Evolutionary conservation across 495 filamentous ascomycete genomes (phyloP), one percentile per base, ranked within the genome.

Genomic region (Trichoderma virens): DNA sequence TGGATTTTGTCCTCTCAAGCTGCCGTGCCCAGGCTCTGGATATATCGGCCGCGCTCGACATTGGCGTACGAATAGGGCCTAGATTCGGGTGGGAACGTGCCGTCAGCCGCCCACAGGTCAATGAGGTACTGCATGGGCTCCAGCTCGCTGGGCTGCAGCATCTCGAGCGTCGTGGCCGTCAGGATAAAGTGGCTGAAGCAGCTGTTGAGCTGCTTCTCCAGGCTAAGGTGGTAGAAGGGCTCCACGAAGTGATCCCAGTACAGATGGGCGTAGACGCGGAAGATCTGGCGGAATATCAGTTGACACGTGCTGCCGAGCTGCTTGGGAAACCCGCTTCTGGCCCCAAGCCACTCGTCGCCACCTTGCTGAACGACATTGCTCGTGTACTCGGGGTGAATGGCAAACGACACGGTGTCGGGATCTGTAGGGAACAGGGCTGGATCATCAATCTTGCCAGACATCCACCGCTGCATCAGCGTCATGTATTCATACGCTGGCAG

Each of bases 221-320:
- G 85, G 75, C 86, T 90, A 64, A 93, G 82, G 67, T 93, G 88
- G 79, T 90, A 93, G 76, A 91, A 91, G 9, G 89, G 90, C 61
- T 91, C 88, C 64, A 88, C 71, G 79, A 88, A 93, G 77, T 93
- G 90, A 8, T 86, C 85, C 80, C 90, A 90, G 79, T 93, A 93
- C 31, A 93, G 80, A 76, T 97, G 93, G 38, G 91, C 88, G 69
- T 97, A 97, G 75, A 93, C 91, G 51, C 93, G 92, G 82, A 96
- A 94, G 88, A 97, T 97, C 77, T 97, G 93, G 68, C 91, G 88
- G 83, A 93, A 95, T 69, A 96, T 93, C 65, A 87, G 91, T 74
- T 90, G 87, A 78, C 90, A 90, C 68, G 95, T 91, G 67, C 87
- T 83, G 69, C 90, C 84, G 73, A 95, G 93, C 23, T 87, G 86